phyloP scores from a whole-genome alignment of 495 filamentous ascomycete genomes.

The Choiromyces venosus region DNA sequence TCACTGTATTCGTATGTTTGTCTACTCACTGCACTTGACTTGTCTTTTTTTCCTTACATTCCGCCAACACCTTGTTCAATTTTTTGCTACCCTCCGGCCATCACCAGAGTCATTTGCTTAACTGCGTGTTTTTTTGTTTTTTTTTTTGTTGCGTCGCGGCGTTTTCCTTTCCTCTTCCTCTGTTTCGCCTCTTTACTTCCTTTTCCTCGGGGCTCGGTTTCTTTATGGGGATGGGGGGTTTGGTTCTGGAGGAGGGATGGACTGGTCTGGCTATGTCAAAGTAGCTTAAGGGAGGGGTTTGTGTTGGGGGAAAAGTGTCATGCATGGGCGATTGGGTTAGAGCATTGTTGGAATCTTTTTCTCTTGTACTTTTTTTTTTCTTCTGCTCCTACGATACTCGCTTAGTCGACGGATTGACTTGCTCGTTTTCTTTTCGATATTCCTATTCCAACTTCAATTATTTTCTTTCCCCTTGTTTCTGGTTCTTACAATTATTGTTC shows the following conservation, averaged over 20 bases:
- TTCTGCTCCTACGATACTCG: not conserved
- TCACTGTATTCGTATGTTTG: constrained; percentile 36
- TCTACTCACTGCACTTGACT: constrained; percentile 28
- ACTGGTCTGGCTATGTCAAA: not conserved
- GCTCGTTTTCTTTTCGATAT: not conserved
- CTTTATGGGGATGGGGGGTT: not conserved
- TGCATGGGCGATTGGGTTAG: constrained; percentile 5
- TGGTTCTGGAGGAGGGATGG: not conserved
- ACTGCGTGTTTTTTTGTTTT: constrained; percentile 26
- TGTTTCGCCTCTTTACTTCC: not conserved
- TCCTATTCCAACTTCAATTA: not conserved
- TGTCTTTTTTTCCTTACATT: constrained; percentile 37
- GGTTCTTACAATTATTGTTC: not conserved
- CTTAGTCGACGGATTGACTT: not conserved
- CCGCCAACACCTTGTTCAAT: constrained; percentile 35
- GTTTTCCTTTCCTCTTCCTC: constrained; percentile 18
- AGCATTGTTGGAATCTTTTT: constrained; percentile 3
- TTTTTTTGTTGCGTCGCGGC: constrained; percentile 20
- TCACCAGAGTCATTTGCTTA: constrained; percentile 23
- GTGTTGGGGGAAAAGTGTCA: not conserved
- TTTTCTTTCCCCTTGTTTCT: too few species aligned
- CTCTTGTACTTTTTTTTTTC: not conserved
- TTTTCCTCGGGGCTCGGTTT: not conserved
- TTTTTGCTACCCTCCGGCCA: constrained; percentile 34
- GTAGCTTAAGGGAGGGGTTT: not conserved